Evolutionary conservation across 2,329 filamentous ascomycete species (phyloP), one percentile per base, ranked within the genome.

Genomic region (Celoporthe dispersa): DNA sequence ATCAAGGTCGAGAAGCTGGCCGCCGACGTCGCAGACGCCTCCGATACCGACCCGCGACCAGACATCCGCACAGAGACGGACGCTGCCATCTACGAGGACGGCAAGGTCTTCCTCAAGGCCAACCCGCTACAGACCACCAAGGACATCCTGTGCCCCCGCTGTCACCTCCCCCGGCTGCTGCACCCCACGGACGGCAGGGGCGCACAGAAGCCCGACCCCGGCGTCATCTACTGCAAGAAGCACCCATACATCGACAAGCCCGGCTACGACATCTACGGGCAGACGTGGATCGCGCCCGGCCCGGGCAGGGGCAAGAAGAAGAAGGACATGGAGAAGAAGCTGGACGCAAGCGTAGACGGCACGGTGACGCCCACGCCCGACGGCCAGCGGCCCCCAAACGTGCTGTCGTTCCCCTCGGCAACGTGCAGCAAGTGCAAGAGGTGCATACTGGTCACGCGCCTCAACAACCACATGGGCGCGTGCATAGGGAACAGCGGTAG

Each of bases 251-350:
- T 93, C 71, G 88, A 92, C 74, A 90, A 92, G 78, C 85, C 89
- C 2, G 91, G 91, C 71, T 92, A 90, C 81, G 92, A 95, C 79
- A 93, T 94, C 73, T 94, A 94, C 79, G 92, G 91, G 65, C 93
- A 94, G 80, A 92, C 91, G 37, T 94, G 92, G 86, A 90, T 92
- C 19, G 90, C 89, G 25, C 90, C 91, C 31, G 87, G 87, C 0
- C 89, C 90, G 31, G 89, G 89, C 19, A 87, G 91, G 71, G 92
- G 91, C 71, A 92, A 92, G 83, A 92, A 92, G 84, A 94, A 91
- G 86, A 94, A 92, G 84, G 91, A 90, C 78, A 89, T 90, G 82
- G 88, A 90, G 78, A 89, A 88, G 82, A 88, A 84, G 80, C 77
- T 79, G 62, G 80, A 83, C 74, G 81, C 82, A 64, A 80, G 82